These are phyloP conservation scores for Diplogelasinospora grovesii DNA, from an alignment of 495 filamentous ascomycete genomes.

Conservation along the genomic window DNA sequence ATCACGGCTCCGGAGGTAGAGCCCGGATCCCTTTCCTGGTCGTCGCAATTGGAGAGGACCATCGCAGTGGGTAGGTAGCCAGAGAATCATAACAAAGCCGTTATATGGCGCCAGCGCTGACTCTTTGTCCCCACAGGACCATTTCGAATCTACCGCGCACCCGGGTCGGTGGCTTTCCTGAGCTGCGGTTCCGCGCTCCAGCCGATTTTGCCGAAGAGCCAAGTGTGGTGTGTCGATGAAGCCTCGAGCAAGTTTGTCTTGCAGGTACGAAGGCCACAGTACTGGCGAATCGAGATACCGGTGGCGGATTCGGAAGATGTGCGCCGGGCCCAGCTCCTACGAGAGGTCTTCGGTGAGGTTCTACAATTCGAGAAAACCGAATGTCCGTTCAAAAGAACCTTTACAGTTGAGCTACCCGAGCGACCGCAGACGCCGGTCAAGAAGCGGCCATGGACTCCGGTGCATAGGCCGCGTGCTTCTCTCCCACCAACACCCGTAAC, in stretches of 20 bases:
- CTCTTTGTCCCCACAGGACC: conserved; percentile 45
- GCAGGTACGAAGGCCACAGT: conserved; percentile 69
- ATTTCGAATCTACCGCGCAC: conserved; percentile 72
- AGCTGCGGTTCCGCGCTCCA: conserved; percentile 74
- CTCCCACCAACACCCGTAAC: conserved; percentile 20
- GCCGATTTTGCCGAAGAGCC: conserved; percentile 78
- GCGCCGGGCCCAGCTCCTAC: conserved; percentile 55
- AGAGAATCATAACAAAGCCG: neutral
- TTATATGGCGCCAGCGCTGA: too few relatives aligned
- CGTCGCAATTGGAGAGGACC: conserved; percentile 69
- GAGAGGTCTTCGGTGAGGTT: conserved; percentile 59
- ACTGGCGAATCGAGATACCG: conserved; percentile 85
- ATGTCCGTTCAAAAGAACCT: conserved; percentile 75
- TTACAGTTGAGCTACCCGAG: conserved; percentile 69
- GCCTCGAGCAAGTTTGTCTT: conserved; percentile 72
- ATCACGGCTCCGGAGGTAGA: conserved; percentile 27
- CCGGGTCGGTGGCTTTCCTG: conserved; percentile 75
- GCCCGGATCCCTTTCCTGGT: conserved; percentile 63
- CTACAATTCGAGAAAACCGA: conserved; percentile 80
- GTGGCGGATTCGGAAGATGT: conserved; percentile 52
- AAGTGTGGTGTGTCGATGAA: conserved; percentile 88
- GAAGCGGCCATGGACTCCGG: conserved; percentile 64
- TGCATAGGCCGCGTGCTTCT: conserved; percentile 32
- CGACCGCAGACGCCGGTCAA: conserved; percentile 56
- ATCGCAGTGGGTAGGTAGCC: conserved; percentile 60